phyloP scores from a whole-genome alignment of 306 rosid species.

The Fragaria ananassa region DNA sequence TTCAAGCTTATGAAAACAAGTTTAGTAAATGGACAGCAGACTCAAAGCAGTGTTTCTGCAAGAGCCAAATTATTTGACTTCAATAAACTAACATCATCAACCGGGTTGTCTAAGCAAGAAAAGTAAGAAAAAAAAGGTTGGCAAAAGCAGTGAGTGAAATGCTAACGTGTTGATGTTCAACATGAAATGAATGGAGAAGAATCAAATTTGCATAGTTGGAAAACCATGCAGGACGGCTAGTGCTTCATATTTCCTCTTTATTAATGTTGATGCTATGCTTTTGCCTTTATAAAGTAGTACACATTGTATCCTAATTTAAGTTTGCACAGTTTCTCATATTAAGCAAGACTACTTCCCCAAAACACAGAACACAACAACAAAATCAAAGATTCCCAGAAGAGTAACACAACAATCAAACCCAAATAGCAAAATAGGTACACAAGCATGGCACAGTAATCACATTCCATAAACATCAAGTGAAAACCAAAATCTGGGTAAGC shows the following conservation, averaged over 20 bases:
- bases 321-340: conserved; percentile 2
- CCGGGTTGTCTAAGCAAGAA: conserved; percentile 2
- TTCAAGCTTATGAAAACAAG: background rate
- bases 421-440: background rate
- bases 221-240: conserved; percentile 3
- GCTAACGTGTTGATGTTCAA: conserved; percentile 6
- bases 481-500: background rate
- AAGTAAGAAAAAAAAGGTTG: background rate
- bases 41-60: conserved; percentile 1
- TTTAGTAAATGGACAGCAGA: conserved; percentile 7
- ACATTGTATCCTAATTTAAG: conserved; percentile 10
- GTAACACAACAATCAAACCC: background rate
- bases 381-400: conserved; percentile 11
- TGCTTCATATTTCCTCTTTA: conserved; percentile 18
- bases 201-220: conserved; percentile 24
- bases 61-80: conserved; percentile 2
- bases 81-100: background rate
- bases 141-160: conserved; percentile 6
- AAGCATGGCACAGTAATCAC: background rate
- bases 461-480: conserved; percentile 5
- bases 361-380: conserved; percentile 8
- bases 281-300: conserved; percentile 4
- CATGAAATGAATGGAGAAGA: conserved; percentile 13
- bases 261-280: conserved; percentile 22
- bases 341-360: conserved; percentile 3